Evolutionary conservation across 345 rosid species (phyloP).

Genomic region (Citrus cavaleriei): DNA sequence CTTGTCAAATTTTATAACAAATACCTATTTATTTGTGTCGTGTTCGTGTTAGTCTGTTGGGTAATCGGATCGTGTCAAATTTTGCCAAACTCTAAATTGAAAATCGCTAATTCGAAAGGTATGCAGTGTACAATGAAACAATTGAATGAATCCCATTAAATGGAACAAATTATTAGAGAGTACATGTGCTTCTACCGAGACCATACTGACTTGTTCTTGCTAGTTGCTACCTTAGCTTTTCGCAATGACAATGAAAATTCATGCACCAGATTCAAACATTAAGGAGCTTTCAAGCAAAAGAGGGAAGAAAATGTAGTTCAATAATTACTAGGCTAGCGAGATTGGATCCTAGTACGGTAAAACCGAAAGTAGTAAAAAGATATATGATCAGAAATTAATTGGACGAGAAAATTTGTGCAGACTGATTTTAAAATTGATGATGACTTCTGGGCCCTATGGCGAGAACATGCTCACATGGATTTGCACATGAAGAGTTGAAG

Average conservation of each 20-base stretch:
- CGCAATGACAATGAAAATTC: background rate
- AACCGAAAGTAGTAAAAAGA: background rate
- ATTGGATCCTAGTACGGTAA: background rate
- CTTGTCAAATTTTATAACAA: accelerated
- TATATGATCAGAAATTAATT: background rate
- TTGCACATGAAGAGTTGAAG: conserved; percentile 34
- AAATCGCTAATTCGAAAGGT: background rate
- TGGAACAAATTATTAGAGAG: background rate
- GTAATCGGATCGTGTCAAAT: too few relatives aligned
- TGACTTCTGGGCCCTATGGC: conserved; percentile 18
- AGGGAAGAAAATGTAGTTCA: background rate
- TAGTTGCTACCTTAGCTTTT: background rate
- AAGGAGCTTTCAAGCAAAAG: background rate
- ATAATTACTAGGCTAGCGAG: background rate
- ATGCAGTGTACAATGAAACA: background rate
- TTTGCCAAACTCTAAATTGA: too few relatives aligned
- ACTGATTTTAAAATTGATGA: background rate
- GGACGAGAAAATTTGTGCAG: background rate
- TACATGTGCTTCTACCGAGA: background rate
- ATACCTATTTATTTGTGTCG: accelerated
- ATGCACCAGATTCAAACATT: background rate
- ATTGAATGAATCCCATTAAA: background rate
- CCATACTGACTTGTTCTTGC: background rate
- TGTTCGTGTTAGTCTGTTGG: accelerated
- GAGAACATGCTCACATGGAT: conserved; percentile 53